Evolutionary conservation across 495 filamentous ascomycete genomes (phyloP), one percentile per base, ranked within the genome.

Genomic region (Collariella sp.): DNA sequence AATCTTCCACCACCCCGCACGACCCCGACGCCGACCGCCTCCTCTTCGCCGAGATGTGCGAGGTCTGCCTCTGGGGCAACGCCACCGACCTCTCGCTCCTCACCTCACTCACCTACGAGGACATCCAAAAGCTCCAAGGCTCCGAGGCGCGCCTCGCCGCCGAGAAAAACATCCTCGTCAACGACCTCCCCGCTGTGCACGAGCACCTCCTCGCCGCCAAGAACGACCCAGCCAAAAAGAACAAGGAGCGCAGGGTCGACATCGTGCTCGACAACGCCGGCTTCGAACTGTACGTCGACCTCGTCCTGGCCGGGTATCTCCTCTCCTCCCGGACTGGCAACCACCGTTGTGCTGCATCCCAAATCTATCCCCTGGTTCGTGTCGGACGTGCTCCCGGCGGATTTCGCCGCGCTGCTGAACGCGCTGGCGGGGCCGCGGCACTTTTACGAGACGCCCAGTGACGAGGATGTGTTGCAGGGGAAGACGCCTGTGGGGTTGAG

Each of bases 311-410:
- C 5, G 93, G 89, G 3, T 98, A 93, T 63, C 76, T 98, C 3
- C 75, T 98, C 7, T 82, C 85, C n/a, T 0, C 70, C 87, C 4
- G 86, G 84, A 0, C 76, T 98, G 16, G 93, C 91, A 1, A 95
- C 91, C 0, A 82, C 79, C 6, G 76, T 97, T 13, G 83, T 96
- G n/a, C 79, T 98, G 7, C 89, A 95, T 65, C 88, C 93, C 5
- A 98, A 98, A 70, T 80, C 81, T 33, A 86, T 97, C 47, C 93
- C 93, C 0, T 98, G 93, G 93, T 98, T 97, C 60, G 93, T 98
- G 42, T 95, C 89, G 0, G 93, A 98, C 61, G 93, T 97, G 12
- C 68, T 95, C 11, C 88, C 90, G 0, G 76, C 70, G 22, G 93
- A 98, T 63, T 96, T 98, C 59, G 77, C 74, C 0, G 81, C 86